Evolutionary conservation across 2,329 filamentous ascomycete genomes (phyloP), one percentile per base, ranked within the genome.

Genomic region (Epichloe gansuensis): DNA sequence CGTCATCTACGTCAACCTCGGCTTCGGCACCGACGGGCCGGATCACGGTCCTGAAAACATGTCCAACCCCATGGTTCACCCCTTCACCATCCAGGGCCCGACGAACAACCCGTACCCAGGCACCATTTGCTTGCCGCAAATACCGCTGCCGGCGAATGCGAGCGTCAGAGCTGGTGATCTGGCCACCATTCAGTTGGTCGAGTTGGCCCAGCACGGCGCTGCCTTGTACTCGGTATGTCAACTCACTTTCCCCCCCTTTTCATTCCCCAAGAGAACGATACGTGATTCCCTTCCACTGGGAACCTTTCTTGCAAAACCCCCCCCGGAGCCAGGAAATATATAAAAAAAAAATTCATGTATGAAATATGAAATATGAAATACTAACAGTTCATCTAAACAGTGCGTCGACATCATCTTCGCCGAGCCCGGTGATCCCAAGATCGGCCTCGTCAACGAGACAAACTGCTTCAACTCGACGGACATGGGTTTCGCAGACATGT

Each of bases 331-430:
- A 8, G 23, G 27, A 3, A 44, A 31, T 21, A 21, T 21, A 2
- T 17, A 21, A 17, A 21, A 2, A 21, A 2, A 21, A 21, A 21
- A 21, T 21, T 21, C 17, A 21, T 21, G 17, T 4, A 17, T 12
- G 15, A 27, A 4, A 8, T 23, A 17, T 12, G 15, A 27, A 4
- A 8, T 17, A n/a, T 34, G 1, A 4, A n/a, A 38, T 34, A 25
- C 38, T 35, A 27, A 43, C 40, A 17, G 36, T 21, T 42, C 9
- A 25, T 35, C 41, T 38, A 6, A 13, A 5, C 34, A 95, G 89
- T 97, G 93, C 65, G 90, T 94, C 59, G 91, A 97, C 64, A 94
- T 97, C 61, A 91, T 85, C 46, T 94, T 97, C 60, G 87, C 84
- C 47, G 86, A 89, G 1, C 86, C 87, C 25, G 72, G 81, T 61